phyloP scores from a whole-genome alignment of 164 flowering plant genomes.

The Santalum album region DNA sequence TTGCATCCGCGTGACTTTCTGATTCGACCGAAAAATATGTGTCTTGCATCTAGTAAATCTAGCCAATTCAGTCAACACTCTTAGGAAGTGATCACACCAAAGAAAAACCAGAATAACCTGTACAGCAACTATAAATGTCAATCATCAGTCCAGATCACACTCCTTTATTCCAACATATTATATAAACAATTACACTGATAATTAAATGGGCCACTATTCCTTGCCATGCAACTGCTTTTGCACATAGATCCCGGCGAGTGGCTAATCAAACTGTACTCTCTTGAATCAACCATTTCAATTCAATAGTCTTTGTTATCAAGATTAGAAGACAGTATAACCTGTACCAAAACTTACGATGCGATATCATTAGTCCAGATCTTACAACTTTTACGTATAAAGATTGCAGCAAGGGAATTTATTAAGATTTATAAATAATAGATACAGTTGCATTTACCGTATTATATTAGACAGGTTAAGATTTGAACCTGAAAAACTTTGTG shows the following conservation, averaged over 20 bases:
- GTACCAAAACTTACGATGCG: slow-evolving; percentile 52
- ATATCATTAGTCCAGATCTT: slow-evolving; percentile 49
- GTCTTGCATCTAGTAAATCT: no score
- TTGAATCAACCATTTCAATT: slow-evolving; percentile 35
- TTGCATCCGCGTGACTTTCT: no score
- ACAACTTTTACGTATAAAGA: slow-evolving; percentile 13
- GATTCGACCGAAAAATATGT: no score
- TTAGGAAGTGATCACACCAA: no score
- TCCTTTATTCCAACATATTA: not conserved
- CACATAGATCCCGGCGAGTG: slow-evolving; percentile 8
- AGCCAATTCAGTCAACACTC: no score
- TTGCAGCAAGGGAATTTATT: slow-evolving; percentile 13
- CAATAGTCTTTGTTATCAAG: slow-evolving; percentile 32
- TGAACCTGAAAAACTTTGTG: slow-evolving; percentile 99
- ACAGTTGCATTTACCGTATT: slow-evolving; percentile 24
- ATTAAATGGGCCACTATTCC: no score
- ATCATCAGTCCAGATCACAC: not conserved
- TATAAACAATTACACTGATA: slow-evolving; percentile 1
- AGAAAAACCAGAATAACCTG: not conserved
- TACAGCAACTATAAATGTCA: slow-evolving; percentile 1
- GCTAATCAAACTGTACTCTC: slow-evolving; percentile 19
- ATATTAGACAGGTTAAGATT: slow-evolving; percentile 62
- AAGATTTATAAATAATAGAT: slow-evolving; percentile 17
- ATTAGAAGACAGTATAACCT: slow-evolving; percentile 44
- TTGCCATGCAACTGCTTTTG: slow-evolving; percentile 14